Base-by-base conservation (phyloP, 1,139 yeast genomes). In the Geotrichum bryndzae region DNA sequence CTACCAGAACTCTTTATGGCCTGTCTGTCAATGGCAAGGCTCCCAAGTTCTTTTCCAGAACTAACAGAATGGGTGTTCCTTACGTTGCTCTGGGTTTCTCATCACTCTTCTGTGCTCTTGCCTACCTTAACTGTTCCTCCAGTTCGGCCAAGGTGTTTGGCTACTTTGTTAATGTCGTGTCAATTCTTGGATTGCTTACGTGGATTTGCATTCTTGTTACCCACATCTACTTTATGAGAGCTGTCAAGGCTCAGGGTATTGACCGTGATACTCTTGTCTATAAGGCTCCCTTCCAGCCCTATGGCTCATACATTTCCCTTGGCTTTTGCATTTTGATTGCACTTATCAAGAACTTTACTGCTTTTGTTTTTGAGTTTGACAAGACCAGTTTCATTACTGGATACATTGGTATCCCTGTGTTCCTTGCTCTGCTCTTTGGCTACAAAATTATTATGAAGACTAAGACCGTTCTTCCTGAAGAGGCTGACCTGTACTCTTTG, bases 321-420 rank as follows among this genome's bases (percentile, higher is more conserved):
- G 69, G 72, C 50, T 70, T 86, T 66, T 86, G 91, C 75, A 65
- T 76, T 58, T 57, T 87, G 61, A 79, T 88, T 66, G 80, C 86
- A n/a, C 69, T 88, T 60, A 82, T 86, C 72, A 88, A 88, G 76
- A 87, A 87, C 73, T 87, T 87, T 73, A 85, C 90, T 0, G 91
- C 84, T 3, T 87, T 87, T 76, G 76, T 87, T 68, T 75, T 76
- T 60, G 72, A 72, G 1, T 85, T 85, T 73, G 82, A 80, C 70
- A 85, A 82, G 76, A 84, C 80, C 76, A 76, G 78, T 45, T 87
- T 88, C 70, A 85, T 88, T 69, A 87, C 94, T 51, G 91, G 92
- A 57, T 88, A 88, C 77, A 86, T 88, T 71, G 89, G 89, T 58
- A 79, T 88, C 62, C 94, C 94, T 41, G 84, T 86, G 33, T 88